These are phyloP conservation scores for Allium sativum DNA, from an alignment of 106 monocot species.

Conservation along the genomic window DNA sequence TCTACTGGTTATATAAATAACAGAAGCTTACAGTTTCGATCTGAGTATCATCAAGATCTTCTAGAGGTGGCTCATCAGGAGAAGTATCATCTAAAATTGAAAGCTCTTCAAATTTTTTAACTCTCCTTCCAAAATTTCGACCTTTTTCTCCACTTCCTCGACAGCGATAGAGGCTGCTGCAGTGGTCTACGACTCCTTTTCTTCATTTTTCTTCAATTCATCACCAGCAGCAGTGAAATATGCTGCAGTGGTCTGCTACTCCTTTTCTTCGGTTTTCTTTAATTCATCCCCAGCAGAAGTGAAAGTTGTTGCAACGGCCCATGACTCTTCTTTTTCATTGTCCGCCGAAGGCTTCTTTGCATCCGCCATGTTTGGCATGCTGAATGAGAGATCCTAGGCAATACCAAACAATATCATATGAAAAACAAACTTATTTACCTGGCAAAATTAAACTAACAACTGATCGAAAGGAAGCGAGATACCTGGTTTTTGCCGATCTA, in stretches of 20 bases:
- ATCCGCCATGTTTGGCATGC: too few species aligned
- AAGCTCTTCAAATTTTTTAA: constrained; percentile 16
- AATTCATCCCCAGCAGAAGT: not conserved
- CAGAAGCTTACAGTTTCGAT: constrained; percentile 48
- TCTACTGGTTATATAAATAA: not conserved
- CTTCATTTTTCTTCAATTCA: constrained; percentile 13
- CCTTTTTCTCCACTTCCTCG: too few species aligned
- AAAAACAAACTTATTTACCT: too few species aligned
- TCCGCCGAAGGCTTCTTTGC: too few species aligned
- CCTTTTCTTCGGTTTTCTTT: constrained; percentile 3
- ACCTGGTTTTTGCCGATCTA: too few species aligned
- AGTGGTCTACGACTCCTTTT: too few species aligned
- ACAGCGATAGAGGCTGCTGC: too few species aligned
- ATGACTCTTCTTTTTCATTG: not conserved
- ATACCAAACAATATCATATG: too few species aligned
- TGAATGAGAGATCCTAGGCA: too few species aligned
- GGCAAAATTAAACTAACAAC: too few species aligned
- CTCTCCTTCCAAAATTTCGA: too few species aligned
- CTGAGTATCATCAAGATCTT: constrained; percentile 58
- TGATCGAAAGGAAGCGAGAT: too few species aligned
- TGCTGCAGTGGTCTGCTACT: not conserved
- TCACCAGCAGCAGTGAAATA: not conserved
- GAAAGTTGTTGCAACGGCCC: constrained; percentile 9
- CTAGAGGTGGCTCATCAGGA: constrained; percentile 20
- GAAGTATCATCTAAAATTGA: constrained; percentile 13